Percentiles rank a stretch among this genome's conserved stretches.
Evolutionary conservation across 371 early-diverging fungal species (phyloP).

Genomic region (Mortierella sp.): DNA sequence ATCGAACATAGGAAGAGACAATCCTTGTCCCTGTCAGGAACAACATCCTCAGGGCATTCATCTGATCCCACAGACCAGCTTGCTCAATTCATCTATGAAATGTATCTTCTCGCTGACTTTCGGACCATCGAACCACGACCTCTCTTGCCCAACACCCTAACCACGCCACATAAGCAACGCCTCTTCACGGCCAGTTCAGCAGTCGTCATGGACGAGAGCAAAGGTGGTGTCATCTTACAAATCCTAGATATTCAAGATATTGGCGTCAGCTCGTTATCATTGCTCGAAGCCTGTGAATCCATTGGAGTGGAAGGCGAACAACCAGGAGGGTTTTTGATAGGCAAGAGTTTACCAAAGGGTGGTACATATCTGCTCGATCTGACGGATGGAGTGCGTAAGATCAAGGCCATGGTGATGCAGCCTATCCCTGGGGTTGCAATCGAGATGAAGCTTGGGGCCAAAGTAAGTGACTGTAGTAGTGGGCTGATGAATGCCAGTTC

Average conservation of each 20-base stretch:
- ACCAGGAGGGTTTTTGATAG: conserved; percentile 27
- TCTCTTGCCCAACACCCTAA: conserved; percentile 20
- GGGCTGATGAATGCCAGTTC: too few relatives aligned
- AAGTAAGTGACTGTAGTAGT: too few relatives aligned
- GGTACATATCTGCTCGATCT: conserved; percentile 27
- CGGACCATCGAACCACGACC: conserved; percentile 37
- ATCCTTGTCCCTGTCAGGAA: conserved; percentile 7
- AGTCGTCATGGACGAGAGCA: neutral
- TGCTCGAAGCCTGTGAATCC: conserved; percentile 37
- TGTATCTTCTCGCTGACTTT: conserved; percentile 51
- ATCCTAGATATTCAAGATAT: conserved; percentile 43
- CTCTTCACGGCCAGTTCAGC: conserved; percentile 10
- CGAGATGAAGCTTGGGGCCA: conserved; percentile 51
- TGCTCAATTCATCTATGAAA: conserved; percentile 28
- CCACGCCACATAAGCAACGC: conserved; percentile 36
- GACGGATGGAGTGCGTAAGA: conserved; percentile 40
- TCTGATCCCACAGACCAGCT: neutral
- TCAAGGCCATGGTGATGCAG: conserved; percentile 29
- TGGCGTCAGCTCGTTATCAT: conserved; percentile 32
- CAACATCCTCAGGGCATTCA: conserved; percentile 6
- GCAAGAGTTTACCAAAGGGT: conserved; percentile 20
- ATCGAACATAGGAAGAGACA: conserved; percentile 19
- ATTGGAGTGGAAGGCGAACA: conserved; percentile 37
- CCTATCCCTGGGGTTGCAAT: conserved; percentile 36
- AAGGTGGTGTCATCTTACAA: conserved; percentile 42